Evolutionary conservation across 805 yeast genomes (phyloP), one percentile per base, ranked within the genome.

Genomic region (Pichia membranifaciens): DNA sequence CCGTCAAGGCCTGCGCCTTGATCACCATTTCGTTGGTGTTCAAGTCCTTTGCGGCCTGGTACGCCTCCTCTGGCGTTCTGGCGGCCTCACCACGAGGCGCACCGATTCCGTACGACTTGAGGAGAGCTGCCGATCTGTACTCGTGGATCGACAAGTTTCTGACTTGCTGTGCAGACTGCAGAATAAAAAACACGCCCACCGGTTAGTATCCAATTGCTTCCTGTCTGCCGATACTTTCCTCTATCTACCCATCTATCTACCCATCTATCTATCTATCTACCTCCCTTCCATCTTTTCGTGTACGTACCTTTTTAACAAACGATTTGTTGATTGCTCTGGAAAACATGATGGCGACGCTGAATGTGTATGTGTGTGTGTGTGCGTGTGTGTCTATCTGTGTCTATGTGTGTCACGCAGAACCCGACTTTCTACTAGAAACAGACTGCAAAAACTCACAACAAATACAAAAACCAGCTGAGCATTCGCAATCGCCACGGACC

Each of bases 1-100:
- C 99, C 50, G 99, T 90, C 63, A 93, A 78, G 42, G 96, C 97
- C 74, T 93, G 99, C 52, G 99, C 99, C 76, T 93, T 93, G 69
- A 93, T 78, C 54, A 93, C 99, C 70, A 93, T 74, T 60, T 86
- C 95, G 62, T 82, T 81, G 56, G 86, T 76, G 58, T 78, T 76
- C 63, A 93, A 76, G 49, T 74, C 70, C 71, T 82, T 78, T 58
- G 98, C 98, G 45, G 83, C 81, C 50, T 82, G 75, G 67, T 67
- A 86, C 38, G 98, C 98, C 54, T 84, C 95, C 61, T 85, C 84
- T 43, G 96, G 82, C 43, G 96, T 85, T 59, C 82, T 78, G 55
- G 98, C 95, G 52, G 96, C 93, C 55, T 75, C 81, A 62, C 99
- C 99, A 49, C 74, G 75, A 52, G 99, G 99, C 43, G 88, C 90